Conservation (phyloP, 805 yeast species). For the Starmerella potacharoeniae region DNA sequence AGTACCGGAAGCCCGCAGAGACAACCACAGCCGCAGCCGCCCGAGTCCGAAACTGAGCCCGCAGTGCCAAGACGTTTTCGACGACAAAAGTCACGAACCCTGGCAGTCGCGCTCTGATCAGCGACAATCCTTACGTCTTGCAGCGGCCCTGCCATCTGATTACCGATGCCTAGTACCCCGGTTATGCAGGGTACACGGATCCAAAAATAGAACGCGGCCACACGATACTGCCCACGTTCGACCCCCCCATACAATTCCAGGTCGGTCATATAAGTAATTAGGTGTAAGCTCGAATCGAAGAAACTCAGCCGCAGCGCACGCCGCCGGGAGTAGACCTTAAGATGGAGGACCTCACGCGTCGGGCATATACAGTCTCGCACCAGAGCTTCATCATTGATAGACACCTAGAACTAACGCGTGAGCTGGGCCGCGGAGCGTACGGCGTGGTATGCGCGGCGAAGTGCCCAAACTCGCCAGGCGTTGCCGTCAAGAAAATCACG, state of each 20-base stretch:
- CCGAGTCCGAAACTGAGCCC: no score
- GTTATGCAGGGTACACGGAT: constrained; percentile 1
- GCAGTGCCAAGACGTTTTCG: no score
- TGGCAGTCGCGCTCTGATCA: no score
- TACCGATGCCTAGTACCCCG: neutral
- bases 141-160: neutral
- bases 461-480: constrained; percentile 59
- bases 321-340: neutral
- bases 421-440: constrained; percentile 95
- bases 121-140: no score
- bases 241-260: neutral
- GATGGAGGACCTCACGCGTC: constrained; percentile 20
- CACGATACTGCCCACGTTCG: neutral
- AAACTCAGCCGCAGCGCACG: neutral
- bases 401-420: constrained; percentile 79
- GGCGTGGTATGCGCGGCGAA: constrained; percentile 90
- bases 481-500: constrained; percentile 93
- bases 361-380: constrained; percentile 56
- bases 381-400: constrained; percentile 90
- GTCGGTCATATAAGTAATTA: neutral
- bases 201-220: neutral
- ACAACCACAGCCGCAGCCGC: no score
- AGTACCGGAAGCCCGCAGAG: no score
- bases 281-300: neutral
- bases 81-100: no score